Evolutionary conservation across 768 basidiomycete species (phyloP).

Genomic region (Serendipita vermifera): DNA sequence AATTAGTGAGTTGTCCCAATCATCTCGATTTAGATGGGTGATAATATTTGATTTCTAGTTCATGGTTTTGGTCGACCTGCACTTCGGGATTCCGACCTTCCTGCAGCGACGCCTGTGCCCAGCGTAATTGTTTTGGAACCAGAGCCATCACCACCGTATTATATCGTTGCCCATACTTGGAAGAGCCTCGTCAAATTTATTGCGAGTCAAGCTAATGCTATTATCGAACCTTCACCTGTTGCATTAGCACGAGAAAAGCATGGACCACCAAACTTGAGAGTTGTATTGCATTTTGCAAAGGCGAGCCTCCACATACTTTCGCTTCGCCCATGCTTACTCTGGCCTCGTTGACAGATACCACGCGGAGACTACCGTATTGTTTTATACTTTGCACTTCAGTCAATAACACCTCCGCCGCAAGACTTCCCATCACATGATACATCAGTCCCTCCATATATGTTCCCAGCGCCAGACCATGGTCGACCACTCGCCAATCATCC

Average conservation of each 20-base stretch:
- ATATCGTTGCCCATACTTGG: constrained; percentile 4
- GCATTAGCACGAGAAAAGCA: constrained; percentile 5
- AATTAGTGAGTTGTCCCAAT: neutral
- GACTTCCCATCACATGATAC: neutral
- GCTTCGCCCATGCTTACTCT: neutral
- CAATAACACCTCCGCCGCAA: neutral
- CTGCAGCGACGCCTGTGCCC: neutral
- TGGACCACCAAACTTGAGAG: constrained; percentile 1
- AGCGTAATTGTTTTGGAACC: neutral
- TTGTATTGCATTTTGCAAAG: constrained; percentile 1
- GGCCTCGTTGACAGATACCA: neutral
- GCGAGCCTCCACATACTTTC: neutral
- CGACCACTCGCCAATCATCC: constrained; percentile 3
- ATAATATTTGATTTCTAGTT: neutral
- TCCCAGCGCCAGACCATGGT: neutral
- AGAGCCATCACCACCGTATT: neutral
- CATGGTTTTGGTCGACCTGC: neutral
- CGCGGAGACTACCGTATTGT: constrained; percentile 2
- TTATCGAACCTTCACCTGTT: neutral
- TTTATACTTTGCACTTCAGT: neutral
- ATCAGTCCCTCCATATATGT: neutral
- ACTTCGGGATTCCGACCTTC: neutral
- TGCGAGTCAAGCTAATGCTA: neutral
- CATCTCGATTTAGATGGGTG: neutral
- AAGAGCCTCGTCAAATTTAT: neutral